phyloP scores from a whole-genome alignment of 2,329 filamentous ascomycete species.

The Allantophomopsis lycopodina region DNA sequence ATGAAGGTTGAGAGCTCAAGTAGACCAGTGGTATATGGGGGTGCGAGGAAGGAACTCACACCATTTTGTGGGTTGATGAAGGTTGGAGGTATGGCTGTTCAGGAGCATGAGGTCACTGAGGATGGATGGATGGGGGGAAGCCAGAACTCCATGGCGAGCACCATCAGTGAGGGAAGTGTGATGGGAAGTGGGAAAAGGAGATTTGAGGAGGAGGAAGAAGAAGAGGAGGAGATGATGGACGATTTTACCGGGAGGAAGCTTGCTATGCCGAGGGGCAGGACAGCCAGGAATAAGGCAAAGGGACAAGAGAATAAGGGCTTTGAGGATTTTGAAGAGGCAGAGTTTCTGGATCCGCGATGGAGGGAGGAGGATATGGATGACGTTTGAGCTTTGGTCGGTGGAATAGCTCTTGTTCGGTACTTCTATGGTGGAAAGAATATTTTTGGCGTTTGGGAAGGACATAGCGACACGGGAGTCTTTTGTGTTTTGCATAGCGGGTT shows the following conservation, averaged over 20 bases:
- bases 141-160: too few species aligned
- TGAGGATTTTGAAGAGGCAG: conserved; percentile 1
- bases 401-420: not conserved
- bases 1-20: conserved; percentile 3
- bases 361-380: not conserved
- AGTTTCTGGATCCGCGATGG: not conserved
- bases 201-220: conserved; percentile 18
- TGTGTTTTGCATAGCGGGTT: too few species aligned
- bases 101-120: conserved; percentile 21
- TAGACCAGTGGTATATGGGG: conserved; percentile 3
- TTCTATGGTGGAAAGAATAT: not conserved
- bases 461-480: not conserved
- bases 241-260: not conserved
- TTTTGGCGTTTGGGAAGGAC: not conserved
- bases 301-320: not conserved
- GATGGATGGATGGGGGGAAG: conserved; percentile 14
- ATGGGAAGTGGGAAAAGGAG: too few species aligned
- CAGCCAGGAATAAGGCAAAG: not conserved
- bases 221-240: not conserved
- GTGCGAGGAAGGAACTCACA: conserved; percentile 44
- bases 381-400: too few species aligned
- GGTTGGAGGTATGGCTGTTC: conserved; percentile 52
- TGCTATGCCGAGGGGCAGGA: not conserved
- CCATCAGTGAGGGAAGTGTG: too few species aligned
- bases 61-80: conserved; percentile 76